Evolutionary conservation across 2,329 filamentous ascomycete genomes (phyloP).

Genomic region (Cordyceps sp.): DNA sequence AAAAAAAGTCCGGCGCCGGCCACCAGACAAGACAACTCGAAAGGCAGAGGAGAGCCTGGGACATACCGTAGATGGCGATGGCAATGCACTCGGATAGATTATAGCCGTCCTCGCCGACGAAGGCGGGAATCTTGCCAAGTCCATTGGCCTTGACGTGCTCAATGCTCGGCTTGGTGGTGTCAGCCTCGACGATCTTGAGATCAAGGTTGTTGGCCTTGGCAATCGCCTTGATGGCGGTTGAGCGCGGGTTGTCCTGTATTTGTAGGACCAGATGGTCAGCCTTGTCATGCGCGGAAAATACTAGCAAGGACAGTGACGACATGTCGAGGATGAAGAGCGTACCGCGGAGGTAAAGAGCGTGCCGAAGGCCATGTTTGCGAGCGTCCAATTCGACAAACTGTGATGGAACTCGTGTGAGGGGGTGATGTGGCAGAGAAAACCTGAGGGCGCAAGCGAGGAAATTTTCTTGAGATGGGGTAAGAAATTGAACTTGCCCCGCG

Average conservation of each 20-base stretch:
- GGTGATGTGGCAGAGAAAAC: slow-evolving; percentile 6
- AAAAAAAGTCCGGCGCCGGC: not conserved
- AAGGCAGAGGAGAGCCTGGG: no score
- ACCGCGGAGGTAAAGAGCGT: slow-evolving; percentile 87
- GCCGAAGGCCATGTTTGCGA: slow-evolving; percentile 78
- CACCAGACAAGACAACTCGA: not conserved
- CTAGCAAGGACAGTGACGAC: not conserved
- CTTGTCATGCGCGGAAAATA: no score
- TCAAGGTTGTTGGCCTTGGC: slow-evolving; percentile 97
- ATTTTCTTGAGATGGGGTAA: slow-evolving; percentile 15
- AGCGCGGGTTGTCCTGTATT: slow-evolving; percentile 70
- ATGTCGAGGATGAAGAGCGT: slow-evolving; percentile 15
- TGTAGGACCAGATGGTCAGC: slow-evolving; percentile 8
- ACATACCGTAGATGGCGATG: slow-evolving; percentile 92
- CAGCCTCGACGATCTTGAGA: slow-evolving; percentile 64
- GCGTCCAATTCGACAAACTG: no score
- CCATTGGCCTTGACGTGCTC: slow-evolving; percentile 79
- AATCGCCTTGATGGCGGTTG: slow-evolving; percentile 74
- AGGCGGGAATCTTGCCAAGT: slow-evolving; percentile 83
- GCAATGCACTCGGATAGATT: slow-evolving; percentile 78
- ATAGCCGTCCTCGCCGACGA: slow-evolving; percentile 84
- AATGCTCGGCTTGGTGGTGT: slow-evolving; percentile 44
- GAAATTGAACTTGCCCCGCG: slow-evolving; percentile 15
- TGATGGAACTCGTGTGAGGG: not conserved
- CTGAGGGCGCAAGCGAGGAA: slow-evolving; percentile 9